Conservation (phyloP, 495 filamentous ascomycete genomes). For the Baudoinia panamericana region DNA sequence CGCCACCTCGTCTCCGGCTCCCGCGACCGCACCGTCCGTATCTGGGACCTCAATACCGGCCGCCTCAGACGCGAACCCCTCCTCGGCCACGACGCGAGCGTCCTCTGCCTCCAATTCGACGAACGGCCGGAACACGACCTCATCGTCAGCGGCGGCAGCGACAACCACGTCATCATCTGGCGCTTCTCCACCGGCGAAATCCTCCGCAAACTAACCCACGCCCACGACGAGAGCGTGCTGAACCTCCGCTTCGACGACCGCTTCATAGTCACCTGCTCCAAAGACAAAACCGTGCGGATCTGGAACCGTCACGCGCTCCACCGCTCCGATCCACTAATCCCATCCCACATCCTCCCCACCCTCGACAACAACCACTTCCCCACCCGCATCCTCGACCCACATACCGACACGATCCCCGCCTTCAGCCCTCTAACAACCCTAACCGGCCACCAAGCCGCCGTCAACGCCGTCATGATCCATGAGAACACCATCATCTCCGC, state of each 20-base stretch:
- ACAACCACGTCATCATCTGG: constrained; percentile 83
- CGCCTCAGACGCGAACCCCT: constrained; percentile 61
- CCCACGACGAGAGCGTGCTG: constrained; percentile 83
- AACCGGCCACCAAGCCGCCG: constrained; percentile 68
- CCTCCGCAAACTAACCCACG: constrained; percentile 55
- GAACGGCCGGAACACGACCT: constrained; percentile 80
- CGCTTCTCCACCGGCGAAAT: constrained; percentile 77
- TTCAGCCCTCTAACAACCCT: constrained; percentile 70
- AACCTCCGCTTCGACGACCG: constrained; percentile 87
- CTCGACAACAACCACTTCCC: constrained; percentile 22
- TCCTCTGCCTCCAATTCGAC: constrained; percentile 93
- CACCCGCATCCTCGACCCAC: not conserved
- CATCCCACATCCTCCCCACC: constrained; percentile 47
- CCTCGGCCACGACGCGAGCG: constrained; percentile 65
- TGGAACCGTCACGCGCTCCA: constrained; percentile 68
- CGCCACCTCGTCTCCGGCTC: constrained; percentile 89
- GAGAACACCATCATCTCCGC: constrained; percentile 82
- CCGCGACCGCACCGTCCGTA: constrained; percentile 70
- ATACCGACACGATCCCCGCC: constrained; percentile 26
- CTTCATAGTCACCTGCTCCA: constrained; percentile 90
- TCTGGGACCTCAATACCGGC: constrained; percentile 79
- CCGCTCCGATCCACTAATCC: constrained; percentile 39
- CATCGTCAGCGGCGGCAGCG: constrained; percentile 86
- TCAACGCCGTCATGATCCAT: constrained; percentile 90
- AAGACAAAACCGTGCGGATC: constrained; percentile 89